These are phyloP conservation scores for Kuraishia capsulata DNA, from an alignment of 805 yeast species.

Conservation along the genomic window DNA sequence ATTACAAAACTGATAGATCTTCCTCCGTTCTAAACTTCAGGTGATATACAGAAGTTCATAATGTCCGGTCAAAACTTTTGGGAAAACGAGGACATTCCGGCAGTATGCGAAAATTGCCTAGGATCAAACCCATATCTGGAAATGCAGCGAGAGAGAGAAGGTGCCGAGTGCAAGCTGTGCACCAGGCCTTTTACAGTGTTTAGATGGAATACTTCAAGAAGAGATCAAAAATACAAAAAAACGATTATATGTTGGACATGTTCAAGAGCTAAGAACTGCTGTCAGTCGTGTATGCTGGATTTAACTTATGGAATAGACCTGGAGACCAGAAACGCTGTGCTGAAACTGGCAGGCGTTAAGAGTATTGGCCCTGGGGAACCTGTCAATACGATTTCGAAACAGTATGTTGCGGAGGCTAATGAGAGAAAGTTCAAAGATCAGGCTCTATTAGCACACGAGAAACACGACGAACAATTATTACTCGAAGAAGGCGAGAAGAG, in stretches of 20 bases:
- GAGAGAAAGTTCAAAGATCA: slow-evolving; percentile 11
- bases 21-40: too few relatives aligned
- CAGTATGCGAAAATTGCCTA: slow-evolving; percentile 65
- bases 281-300: slow-evolving; percentile 85
- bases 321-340: slow-evolving; percentile 68
- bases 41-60: too few relatives aligned
- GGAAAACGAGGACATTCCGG: slow-evolving; percentile 34
- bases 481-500: slow-evolving; percentile 22
- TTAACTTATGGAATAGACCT: slow-evolving; percentile 74
- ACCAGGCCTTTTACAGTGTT: slow-evolving; percentile 78
- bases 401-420: slow-evolving; percentile 44
- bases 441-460: slow-evolving; percentile 3
- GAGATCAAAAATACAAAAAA: slow-evolving; percentile 36
- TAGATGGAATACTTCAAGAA: slow-evolving; percentile 53
- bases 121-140: slow-evolving; percentile 61
- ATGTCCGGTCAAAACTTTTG: too few relatives aligned
- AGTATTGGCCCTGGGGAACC: slow-evolving; percentile 30
- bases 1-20: too few relatives aligned
- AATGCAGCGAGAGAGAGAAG: slow-evolving; percentile 60
- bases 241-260: slow-evolving; percentile 77
- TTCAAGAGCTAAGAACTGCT: slow-evolving; percentile 69
- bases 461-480: slow-evolving; percentile 5
- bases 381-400: slow-evolving; percentile 41
- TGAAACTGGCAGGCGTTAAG: slow-evolving; percentile 53
- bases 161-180: slow-evolving; percentile 81